Evolutionary conservation across 2,329 filamentous ascomycete genomes (phyloP).

Genomic region (Lecanoromycetidae sp.): DNA sequence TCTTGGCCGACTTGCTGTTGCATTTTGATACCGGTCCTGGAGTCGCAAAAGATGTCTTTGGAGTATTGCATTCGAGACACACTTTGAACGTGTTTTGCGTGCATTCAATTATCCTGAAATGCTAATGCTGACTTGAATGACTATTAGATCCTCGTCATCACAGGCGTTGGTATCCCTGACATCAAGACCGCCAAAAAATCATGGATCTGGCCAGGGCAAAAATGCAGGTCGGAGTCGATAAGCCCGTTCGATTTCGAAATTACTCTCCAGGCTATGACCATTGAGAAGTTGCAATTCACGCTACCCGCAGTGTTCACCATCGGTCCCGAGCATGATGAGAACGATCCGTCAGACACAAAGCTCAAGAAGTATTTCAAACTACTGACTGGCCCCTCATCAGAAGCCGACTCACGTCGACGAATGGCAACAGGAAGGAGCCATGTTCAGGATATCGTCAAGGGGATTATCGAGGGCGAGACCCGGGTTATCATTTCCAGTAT

Average conservation of each 20-base stretch:
- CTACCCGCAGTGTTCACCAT: constrained; percentile 79
- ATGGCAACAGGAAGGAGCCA: constrained; percentile 44
- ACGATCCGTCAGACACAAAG: constrained; percentile 46
- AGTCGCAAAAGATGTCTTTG: too few relatives aligned
- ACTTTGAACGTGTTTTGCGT: too few relatives aligned
- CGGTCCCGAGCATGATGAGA: constrained; percentile 67
- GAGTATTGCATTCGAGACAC: background rate
- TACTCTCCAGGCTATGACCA: constrained; percentile 76
- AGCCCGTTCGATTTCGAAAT: constrained; percentile 63
- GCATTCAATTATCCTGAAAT: background rate
- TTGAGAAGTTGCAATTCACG: constrained; percentile 73
- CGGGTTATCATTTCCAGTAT: constrained; percentile 71
- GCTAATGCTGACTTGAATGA: constrained; percentile 13
- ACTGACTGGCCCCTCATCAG: constrained; percentile 44
- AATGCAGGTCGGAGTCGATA: constrained; percentile 32
- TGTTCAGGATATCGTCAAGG: constrained; percentile 75
- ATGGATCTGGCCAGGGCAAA: constrained; percentile 60
- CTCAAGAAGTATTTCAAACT: constrained; percentile 75
- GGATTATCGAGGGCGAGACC: constrained; percentile 81
- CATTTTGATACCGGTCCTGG: too few relatives aligned
- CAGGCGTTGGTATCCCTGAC: constrained; percentile 61
- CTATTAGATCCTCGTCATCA: constrained; percentile 79
- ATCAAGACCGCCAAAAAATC: constrained; percentile 70
- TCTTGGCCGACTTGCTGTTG: too few relatives aligned
- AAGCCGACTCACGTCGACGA: constrained; percentile 26